Conservation (phyloP, 306 rosid genomes). For the Acacia crassicarpa region DNA sequence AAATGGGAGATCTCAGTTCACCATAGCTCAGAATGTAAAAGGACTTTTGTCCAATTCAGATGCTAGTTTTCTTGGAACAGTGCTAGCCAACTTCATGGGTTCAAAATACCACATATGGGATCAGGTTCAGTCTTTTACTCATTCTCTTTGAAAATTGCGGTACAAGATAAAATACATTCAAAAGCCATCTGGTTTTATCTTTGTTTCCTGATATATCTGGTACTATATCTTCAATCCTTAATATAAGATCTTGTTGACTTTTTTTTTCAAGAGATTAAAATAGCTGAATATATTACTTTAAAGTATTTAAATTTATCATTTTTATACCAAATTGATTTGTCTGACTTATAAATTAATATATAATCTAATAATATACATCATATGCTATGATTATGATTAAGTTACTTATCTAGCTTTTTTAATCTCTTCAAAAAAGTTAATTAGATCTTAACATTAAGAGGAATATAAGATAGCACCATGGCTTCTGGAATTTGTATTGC, state of each 20-base stretch:
- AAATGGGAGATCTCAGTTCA: not conserved
- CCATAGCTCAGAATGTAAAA: conserved; percentile 3
- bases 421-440: too few species aligned
- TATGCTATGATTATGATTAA: too few species aligned
- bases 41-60: not conserved
- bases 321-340: too few species aligned
- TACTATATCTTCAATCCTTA: too few species aligned
- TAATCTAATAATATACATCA: too few species aligned
- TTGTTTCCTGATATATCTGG: not conserved
- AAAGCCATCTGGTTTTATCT: not conserved
- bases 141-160: not conserved
- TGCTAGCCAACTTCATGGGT: not conserved
- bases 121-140: not conserved
- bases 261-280: too few species aligned
- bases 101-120: conserved; percentile 4
- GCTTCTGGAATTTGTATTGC: not conserved
- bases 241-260: too few species aligned
- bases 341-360: too few species aligned
- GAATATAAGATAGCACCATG: not conserved
- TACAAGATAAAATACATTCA: not conserved
- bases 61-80: not conserved
- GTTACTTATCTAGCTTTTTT: too few species aligned
- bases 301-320: too few species aligned
- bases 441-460: rapidly evolving
- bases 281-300: too few species aligned